A percentile compares a stretch with the other conserved stretches of the same genome.
Conservation (phyloP, 257 asterid species). For the Gynochthodes officinalis region DNA sequence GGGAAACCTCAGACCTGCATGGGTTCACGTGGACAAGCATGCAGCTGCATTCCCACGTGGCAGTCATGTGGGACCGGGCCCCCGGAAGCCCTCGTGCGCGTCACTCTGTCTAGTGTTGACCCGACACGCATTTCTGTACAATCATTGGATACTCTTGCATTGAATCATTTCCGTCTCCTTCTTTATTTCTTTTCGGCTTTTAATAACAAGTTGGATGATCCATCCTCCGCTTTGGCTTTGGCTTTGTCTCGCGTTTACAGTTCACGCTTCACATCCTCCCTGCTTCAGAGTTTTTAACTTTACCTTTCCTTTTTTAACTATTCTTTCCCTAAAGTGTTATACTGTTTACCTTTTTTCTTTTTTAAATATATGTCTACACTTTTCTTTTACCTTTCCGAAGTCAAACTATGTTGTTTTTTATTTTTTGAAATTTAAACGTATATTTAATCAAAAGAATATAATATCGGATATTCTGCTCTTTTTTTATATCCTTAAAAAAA, state of each 20-base stretch:
- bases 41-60: constrained; percentile 25
- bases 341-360: background rate
- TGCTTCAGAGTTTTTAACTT: background rate
- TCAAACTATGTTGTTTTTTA: background rate
- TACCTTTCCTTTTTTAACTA: background rate
- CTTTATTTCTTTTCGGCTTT: background rate
- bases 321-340: background rate
- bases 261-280: no score
- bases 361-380: no score
- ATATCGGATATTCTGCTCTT: no score
- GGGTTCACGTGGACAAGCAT: constrained; percentile 27
- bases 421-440: background rate
- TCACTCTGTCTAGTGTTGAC: constrained; percentile 23
- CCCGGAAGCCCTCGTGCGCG: constrained; percentile 30
- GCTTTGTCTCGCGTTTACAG: no score
- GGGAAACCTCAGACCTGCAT: constrained; percentile 8
- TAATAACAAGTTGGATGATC: no score
- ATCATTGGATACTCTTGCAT: constrained; percentile 35
- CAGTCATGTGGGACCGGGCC: constrained; percentile 9
- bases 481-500: no score
- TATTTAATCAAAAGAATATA: no score
- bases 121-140: constrained; percentile 31
- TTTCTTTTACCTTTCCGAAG: background rate
- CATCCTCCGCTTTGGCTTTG: no score
- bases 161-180: background rate